Evolutionary conservation across 129 eudicot genomes (phyloP), one percentile per base, ranked within the genome.

Genomic region (Tagetes patula): DNA sequence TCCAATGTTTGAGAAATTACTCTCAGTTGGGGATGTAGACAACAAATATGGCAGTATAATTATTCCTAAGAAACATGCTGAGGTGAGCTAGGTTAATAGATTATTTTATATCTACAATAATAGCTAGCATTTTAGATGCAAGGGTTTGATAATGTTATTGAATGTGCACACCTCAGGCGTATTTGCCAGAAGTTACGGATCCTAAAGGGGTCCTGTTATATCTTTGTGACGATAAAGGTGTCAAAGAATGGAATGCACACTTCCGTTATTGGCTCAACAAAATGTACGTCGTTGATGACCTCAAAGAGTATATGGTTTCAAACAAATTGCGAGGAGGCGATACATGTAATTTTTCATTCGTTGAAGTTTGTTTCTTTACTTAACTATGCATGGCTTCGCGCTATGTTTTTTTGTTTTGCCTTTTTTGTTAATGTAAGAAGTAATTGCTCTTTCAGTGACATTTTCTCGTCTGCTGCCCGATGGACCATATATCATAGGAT

Each of bases 291-390:
- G 70, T 88, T 27, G 87, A 88, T 69, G 88, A 85, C 63, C 80
- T 83, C 73, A 69, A 82, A 80, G 79, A 79, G 56, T 82, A 74
- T 75, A 76, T 84, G 80, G 40, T 49, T 61, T 59, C 78, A 42
- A 69, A 73, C 75, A 77, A 81, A 31, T 78, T 84, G 85, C 74
- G 81, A 74, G 77, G 67, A 40, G 96, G 91, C 11, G 91, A 88
- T 74, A 77, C 76, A 71, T 84, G 91, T 88, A 71, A 79, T 42
- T 32, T 8, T 37, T 14, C 74, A 20, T n/a, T 9, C 41, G 63
- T 31, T 5, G n/a, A 55, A 54, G 30, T 74, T 70, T 56, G 36
- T 6, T 56, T 55, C 62, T 56, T 56, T 11, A 31, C 33, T 31
- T 9, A 54, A 1, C 73, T 50, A 52, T 48, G 43, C 56, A 41